phyloP scores from a whole-genome alignment of 768 basidiomycete genomes.

The Mycena olivaceomarginata region DNA sequence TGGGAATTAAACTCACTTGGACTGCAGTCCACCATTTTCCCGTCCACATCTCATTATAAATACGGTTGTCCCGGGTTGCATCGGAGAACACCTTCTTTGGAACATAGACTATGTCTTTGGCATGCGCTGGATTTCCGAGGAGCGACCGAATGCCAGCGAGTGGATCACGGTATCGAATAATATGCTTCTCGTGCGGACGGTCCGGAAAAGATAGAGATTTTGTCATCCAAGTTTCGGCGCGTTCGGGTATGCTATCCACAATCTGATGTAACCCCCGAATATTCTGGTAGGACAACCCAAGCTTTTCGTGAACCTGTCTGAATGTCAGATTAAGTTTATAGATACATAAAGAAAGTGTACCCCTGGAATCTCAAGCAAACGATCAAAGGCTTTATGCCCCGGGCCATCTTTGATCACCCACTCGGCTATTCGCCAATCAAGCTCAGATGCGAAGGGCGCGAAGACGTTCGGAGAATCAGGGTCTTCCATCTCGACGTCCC shows the following conservation, averaged over 20 bases:
- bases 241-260: conserved; percentile 13
- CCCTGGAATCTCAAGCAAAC: conserved; percentile 45
- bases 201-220: conserved; percentile 49
- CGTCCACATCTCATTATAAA: conserved; percentile 61
- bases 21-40: conserved; percentile 59
- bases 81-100: conserved; percentile 52
- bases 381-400: no score
- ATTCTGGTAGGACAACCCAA: conserved; percentile 52
- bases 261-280: conserved; percentile 49
- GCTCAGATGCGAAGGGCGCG: conserved; percentile 48
- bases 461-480: conserved; percentile 20
- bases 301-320: conserved; percentile 45
- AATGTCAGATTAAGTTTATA: background rate
- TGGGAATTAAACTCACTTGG: conserved; percentile 52
- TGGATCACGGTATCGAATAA: conserved; percentile 48
- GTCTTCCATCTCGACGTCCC: conserved; percentile 32
- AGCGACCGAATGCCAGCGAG: conserved; percentile 54
- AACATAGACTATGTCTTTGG: conserved; percentile 47
- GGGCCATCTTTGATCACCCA: conserved; percentile 51
- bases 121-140: conserved; percentile 53
- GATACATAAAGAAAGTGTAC: conserved; percentile 35
- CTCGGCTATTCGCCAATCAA: conserved; percentile 52
- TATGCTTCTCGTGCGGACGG: conserved; percentile 40
- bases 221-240: conserved; percentile 47
- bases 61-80: conserved; percentile 35